These are phyloP conservation scores for Lichenothelia convexa DNA, from an alignment of 495 filamentous ascomycete genomes.

Conservation along the genomic window DNA sequence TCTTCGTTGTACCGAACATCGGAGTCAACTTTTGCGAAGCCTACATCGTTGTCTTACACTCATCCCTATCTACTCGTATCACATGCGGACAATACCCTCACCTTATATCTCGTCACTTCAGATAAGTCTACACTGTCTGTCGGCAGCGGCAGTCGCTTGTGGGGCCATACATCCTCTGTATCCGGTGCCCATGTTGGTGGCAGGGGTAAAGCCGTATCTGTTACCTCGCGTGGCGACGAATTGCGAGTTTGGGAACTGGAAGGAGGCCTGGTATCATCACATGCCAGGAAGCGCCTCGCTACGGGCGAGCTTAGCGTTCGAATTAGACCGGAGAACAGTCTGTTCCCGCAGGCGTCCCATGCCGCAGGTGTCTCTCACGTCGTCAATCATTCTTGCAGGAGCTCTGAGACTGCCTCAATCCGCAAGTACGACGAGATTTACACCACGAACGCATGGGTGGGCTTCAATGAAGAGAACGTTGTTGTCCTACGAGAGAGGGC, in stretches of 20 bases:
- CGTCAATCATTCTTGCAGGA: too few relatives aligned
- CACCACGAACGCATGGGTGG: slow-evolving; percentile 45
- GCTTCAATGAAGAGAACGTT: slow-evolving; percentile 89
- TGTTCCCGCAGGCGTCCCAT: not conserved
- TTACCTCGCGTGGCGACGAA: slow-evolving; percentile 66
- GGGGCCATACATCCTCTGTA: slow-evolving; percentile 89
- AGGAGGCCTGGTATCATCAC: slow-evolving; percentile 36
- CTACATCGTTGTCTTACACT: slow-evolving; percentile 65
- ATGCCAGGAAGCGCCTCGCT: slow-evolving; percentile 20
- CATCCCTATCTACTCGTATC: slow-evolving; percentile 85
- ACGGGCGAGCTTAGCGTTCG: slow-evolving; percentile 35
- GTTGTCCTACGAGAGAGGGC: slow-evolving; percentile 60
- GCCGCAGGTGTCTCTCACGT: slow-evolving; percentile 8
- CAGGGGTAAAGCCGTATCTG: slow-evolving; percentile 77
- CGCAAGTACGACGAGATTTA: slow-evolving; percentile 10
- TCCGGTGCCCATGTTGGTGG: slow-evolving; percentile 70
- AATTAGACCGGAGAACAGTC: slow-evolving; percentile 23
- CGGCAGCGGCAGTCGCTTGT: slow-evolving; percentile 57
- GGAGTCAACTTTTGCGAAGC: too few relatives aligned
- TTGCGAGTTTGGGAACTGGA: slow-evolving; percentile 92
- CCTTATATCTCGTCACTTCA: slow-evolving; percentile 69
- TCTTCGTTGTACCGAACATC: too few relatives aligned
- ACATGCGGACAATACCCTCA: slow-evolving; percentile 81
- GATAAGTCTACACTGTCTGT: slow-evolving; percentile 47
- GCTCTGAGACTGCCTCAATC: too few relatives aligned